Evolutionary conservation across 306 rosid species (phyloP).

Genomic region (Sophora flavescens): DNA sequence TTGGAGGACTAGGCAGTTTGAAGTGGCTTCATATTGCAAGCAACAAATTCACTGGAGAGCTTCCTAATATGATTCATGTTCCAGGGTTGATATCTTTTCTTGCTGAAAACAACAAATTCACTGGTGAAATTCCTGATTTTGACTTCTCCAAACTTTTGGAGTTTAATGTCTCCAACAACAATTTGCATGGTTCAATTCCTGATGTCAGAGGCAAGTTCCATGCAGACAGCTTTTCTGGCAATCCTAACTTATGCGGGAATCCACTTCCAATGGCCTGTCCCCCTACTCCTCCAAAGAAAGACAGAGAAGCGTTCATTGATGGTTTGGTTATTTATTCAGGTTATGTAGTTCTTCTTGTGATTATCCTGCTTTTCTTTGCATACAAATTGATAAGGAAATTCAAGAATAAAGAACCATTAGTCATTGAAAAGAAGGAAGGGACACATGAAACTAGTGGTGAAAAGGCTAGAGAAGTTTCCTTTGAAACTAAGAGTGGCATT

Average conservation of each 20-base stretch:
- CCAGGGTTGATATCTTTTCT: slow-evolving; percentile 53
- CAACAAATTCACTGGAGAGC: slow-evolving; percentile 51
- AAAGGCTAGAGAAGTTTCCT: slow-evolving; percentile 38
- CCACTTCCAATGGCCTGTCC: slow-evolving; percentile 50
- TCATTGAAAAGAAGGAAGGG: slow-evolving; percentile 17
- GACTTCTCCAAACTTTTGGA: slow-evolving; percentile 53
- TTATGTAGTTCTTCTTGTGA: slow-evolving; percentile 48
- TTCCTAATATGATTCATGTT: slow-evolving; percentile 49
- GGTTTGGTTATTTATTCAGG: slow-evolving; percentile 52
- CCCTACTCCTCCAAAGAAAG: slow-evolving; percentile 16
- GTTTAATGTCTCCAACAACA: slow-evolving; percentile 61
- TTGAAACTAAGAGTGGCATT: slow-evolving; percentile 34
- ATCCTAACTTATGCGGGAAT: slow-evolving; percentile 61
- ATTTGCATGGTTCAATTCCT: slow-evolving; percentile 54
- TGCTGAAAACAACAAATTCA: slow-evolving; percentile 51
- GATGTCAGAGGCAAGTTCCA: slow-evolving; percentile 48
- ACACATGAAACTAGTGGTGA: slow-evolving; percentile 24
- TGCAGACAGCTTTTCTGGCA: slow-evolving; percentile 53
- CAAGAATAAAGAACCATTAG: slow-evolving; percentile 20
- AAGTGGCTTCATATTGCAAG: slow-evolving; percentile 45
- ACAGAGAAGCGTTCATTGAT: not conserved
- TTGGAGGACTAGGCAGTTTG: slow-evolving; percentile 43
- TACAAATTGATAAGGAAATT: slow-evolving; percentile 29
- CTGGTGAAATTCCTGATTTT: slow-evolving; percentile 54
- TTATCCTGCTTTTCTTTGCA: slow-evolving; percentile 37